phyloP scores from a whole-genome alignment of 2,329 filamentous ascomycete genomes.

The Lasiodiplodia sp. region DNA sequence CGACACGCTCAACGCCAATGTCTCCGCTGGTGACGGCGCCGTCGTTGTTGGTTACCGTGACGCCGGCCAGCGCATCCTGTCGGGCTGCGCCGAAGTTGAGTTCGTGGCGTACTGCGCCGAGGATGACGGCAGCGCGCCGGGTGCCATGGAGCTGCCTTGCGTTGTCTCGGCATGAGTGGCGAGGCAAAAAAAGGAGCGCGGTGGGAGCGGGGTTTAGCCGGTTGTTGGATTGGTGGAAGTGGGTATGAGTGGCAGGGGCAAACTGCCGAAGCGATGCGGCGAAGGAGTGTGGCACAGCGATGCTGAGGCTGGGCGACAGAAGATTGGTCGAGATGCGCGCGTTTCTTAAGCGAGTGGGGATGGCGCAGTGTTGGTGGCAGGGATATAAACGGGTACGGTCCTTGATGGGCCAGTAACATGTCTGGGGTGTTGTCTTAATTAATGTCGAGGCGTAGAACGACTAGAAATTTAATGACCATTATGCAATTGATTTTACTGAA shows the following conservation, averaged over 20 bases:
- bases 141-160: not conserved
- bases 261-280: not conserved
- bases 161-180: not conserved
- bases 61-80: not conserved
- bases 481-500: not conserved
- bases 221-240: too few species aligned
- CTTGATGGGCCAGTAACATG: not conserved
- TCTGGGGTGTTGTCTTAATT: not conserved
- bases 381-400: not conserved
- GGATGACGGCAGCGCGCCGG: not conserved
- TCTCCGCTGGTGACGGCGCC: not conserved
- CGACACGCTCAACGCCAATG: not conserved
- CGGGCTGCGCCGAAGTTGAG: not conserved
- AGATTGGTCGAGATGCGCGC: not conserved
- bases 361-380: not conserved
- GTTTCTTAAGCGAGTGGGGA: not conserved
- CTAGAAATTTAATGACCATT: not conserved
- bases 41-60: not conserved
- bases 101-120: not conserved
- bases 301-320: not conserved
- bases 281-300: not conserved
- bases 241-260: not conserved
- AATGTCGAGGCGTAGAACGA: not conserved
- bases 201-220: too few species aligned
- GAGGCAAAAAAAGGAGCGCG: not conserved